Base-by-base conservation (phyloP, 108 stramenopile genomes). In the Fistulifera pelliculosa region DNA sequence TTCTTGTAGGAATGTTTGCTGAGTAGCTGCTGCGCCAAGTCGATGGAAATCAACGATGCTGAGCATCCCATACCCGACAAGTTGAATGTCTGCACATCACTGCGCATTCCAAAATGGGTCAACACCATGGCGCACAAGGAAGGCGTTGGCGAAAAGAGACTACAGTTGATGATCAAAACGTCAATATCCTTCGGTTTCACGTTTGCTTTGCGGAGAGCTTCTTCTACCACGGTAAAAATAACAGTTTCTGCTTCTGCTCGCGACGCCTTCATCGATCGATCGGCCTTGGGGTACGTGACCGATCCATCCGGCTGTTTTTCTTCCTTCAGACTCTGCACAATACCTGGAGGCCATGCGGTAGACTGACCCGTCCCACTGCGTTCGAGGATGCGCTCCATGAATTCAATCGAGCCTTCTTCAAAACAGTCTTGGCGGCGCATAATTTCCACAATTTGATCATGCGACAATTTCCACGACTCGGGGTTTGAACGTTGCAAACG, bases 321-420 rank as follows among this genome's bases (percentile, higher is more conserved):
- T 0, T 73, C 38, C 45, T 81, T 28, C n/a, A 96, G 70, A 62
- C 85, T 79, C 51, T 81, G 71, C 12, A 76, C 69, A 60, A 96
- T 97, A 15, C 94, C 96, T 6, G 98, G 97, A 27, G 98, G 98
- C 98, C 98, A 98, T 6, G 95, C 95, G 12, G 98, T 98, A 2
- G 89, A 79, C 54, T 93, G 95, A 38, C 91, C 94, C 15, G 87
- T 87, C 24, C 90, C 94, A 41, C 81, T 89, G n/a, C 92, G 83
- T 21, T 83, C 85, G 25, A 98, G 64, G 56, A 98, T 83, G 8
- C 88, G 70, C 43, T 50, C 44, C 88, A 98, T 90, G 75, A 98
- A 98, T 10, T 73, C 56, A 8, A 98, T 54, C 49, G 79, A 81
- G 4, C 71, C 73, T 13, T 93, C 87, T 14, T 87, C 83, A 75